Base-by-base conservation (phyloP, 1,284 basidiomycete genomes). In the Pterula multifida region DNA sequence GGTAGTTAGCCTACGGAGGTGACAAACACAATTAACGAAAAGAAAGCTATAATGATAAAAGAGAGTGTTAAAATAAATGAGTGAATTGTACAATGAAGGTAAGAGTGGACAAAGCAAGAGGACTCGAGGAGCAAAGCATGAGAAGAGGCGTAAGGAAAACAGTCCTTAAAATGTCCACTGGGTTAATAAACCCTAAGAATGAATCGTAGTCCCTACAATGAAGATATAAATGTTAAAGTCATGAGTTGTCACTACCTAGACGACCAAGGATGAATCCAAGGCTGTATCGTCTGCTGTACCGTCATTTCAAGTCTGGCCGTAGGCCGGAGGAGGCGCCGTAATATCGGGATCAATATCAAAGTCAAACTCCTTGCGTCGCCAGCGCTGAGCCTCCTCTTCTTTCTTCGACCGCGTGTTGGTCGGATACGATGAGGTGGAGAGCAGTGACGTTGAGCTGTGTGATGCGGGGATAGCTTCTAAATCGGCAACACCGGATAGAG, bases 11-110 rank as follows among this genome's bases (percentile, higher is more conserved):
- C n/a, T n/a, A 35, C 11, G 32, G n/a, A 35, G n/a, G 32, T 9
- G n/a, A 35, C n/a, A n/a, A 11, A 35, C 32, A 35, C 11, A n/a
- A 11, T 9, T 11, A n/a, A 11, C 32, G 11, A 35, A 11, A n/a
- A 35, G 32, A 35, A 35, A n/a, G 59, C 9, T 11, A n/a, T 9
- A 35, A 53, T 9, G n/a, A 35, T n/a, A 9, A 35, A n/a, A 35
- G 32, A 35, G 32, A 35, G n/a, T 11, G 32, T 11, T 35, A n/a
- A 35, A 35, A 35, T 35, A 35, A 35, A n/a, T 35, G 32, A 35
- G 32, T n/a, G 32, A 9, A 35, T 9, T 35, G 32, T 35, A 9
- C 32, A 35, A 35, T n/a, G n/a, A n/a, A n/a, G n/a, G n/a, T n/a
- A n/a, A n/a, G n/a, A n/a, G n/a, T n/a, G n/a, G n/a, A n/a, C n/a